phyloP scores from a whole-genome alignment of 2,329 filamentous ascomycete genomes.

The Annulohypoxylon truncatum region DNA sequence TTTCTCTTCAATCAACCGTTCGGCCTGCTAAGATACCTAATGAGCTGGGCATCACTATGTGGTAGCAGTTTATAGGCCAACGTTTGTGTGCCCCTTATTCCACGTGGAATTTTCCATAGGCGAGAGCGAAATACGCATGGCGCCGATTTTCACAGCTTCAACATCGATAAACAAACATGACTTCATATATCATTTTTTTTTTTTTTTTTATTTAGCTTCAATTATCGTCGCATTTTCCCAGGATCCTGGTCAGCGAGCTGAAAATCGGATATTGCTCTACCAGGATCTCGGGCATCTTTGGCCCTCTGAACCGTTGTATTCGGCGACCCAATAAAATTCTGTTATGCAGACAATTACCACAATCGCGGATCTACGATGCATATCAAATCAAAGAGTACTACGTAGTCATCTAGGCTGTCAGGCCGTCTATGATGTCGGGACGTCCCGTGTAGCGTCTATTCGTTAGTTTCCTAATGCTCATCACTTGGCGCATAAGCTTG shows the following conservation, averaged over 20 bases:
- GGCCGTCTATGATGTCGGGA: slow-evolving; percentile 9
- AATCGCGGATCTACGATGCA: slow-evolving; percentile 20
- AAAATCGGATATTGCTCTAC: slow-evolving; percentile 25
- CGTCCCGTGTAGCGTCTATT: slow-evolving; percentile 19
- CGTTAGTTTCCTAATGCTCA: slow-evolving; percentile 6
- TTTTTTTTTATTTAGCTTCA: slow-evolving; percentile 11
- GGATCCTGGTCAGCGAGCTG: slow-evolving; percentile 9
- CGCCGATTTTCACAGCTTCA: neutral
- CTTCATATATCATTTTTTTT: slow-evolving; percentile 4
- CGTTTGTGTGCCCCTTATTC: neutral
- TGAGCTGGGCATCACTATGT: slow-evolving; percentile 9
- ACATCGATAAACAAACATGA: neutral
- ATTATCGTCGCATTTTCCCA: slow-evolving; percentile 2
- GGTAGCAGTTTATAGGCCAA: slow-evolving; percentile 8
- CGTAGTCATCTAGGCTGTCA: slow-evolving; percentile 24
- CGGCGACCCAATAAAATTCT: slow-evolving; percentile 27
- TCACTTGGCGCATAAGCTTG: slow-evolving; percentile 32
- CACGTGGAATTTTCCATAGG: neutral
- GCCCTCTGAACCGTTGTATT: slow-evolving; percentile 10
- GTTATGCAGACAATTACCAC: slow-evolving; percentile 15
- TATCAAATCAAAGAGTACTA: slow-evolving; percentile 28
- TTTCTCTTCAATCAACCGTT: neutral
- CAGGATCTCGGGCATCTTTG: slow-evolving; percentile 27
- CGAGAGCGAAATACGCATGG: neutral
- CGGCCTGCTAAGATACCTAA: neutral